Base-by-base conservation (phyloP, 768 basidiomycete genomes). In the Lyophyllum semitale region DNA sequence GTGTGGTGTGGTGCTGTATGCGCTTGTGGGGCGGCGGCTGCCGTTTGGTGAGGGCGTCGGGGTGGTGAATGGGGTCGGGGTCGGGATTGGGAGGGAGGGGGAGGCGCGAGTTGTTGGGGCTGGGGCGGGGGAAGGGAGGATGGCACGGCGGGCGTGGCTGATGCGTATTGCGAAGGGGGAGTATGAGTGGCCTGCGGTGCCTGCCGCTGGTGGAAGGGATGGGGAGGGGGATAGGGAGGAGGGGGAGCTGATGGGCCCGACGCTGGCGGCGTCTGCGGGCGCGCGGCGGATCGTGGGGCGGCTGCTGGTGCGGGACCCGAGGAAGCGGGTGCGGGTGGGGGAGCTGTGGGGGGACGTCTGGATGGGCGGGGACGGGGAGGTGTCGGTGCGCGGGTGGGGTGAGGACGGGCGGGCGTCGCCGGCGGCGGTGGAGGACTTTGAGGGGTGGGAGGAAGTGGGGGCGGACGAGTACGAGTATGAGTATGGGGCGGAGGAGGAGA, bases 1-100 rank as follows among this genome's bases (percentile, higher is more conserved):
- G 9, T 85, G 88, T 62, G 93, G 93, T 1, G 88, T 94, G n/a
- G 91, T 93, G 46, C 71, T 95, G 12, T 96, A 84, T 68, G 90
- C 88, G 32, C 76, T 95, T 47, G 79, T 86, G 8, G 85, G 80
- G 35, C 78, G 92, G 35, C 71, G 77, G 32, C 68, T 95, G 50
- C 93, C 92, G 4, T 96, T 96, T 72, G 91, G 79, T 2, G 80
- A 82, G 57, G 79, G 76, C 20, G 73, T 69, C 13, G 66, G 63
- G 83, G 77, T 4, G 18, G 51, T 20, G 12, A 23, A 4, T 8
- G 42, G 37, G 8, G 44, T 35, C 1, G 44, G 30, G 11, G 22
- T 12, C 69, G 73, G 46, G 77, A 27, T 60, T 58, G 30, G 65
- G 58, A 18, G 66, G 63, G 20, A 66, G 61, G 59, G 54, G 88